phyloP scores from a whole-genome alignment of 805 yeast genomes.

The Ogataea degrootiae region DNA sequence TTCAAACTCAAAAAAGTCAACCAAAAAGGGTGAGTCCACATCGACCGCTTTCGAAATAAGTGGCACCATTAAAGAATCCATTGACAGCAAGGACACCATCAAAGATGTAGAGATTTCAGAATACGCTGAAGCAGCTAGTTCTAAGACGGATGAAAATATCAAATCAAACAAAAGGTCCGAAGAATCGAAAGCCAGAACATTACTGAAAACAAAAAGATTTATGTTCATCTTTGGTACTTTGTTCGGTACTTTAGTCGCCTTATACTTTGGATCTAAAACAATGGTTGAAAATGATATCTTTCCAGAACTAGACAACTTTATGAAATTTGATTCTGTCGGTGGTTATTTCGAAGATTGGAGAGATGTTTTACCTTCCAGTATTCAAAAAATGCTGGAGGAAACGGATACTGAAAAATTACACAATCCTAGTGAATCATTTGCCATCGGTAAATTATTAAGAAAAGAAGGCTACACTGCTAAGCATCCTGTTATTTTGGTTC shows the following conservation, averaged over 20 bases:
- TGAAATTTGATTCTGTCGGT: conserved; percentile 51
- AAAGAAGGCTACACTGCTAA: conserved; percentile 47
- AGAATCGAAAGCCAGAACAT: conserved; percentile 8
- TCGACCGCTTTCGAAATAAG: conserved; percentile 1
- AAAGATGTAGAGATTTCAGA: conserved; percentile 1
- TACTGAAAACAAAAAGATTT: conserved; percentile 41
- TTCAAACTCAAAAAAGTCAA: neutral
- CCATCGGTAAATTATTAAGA: conserved; percentile 70
- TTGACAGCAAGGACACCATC: neutral
- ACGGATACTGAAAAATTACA: conserved; percentile 42
- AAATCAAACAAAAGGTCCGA: neutral
- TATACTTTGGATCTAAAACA: conserved; percentile 49
- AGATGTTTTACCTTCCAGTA: conserved; percentile 61
- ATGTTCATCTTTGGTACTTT: conserved; percentile 68
- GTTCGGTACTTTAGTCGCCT: conserved; percentile 62
- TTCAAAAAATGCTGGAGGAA: conserved; percentile 56
- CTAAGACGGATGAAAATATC: neutral
- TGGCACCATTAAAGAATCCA: neutral
- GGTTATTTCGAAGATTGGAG: conserved; percentile 69
- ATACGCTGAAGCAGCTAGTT: neutral
- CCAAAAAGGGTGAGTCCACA: neutral
- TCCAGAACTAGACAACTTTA: conserved; percentile 45
- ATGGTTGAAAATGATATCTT: conserved; percentile 37
- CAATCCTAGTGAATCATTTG: conserved; percentile 76
- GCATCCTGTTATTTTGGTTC: conserved; percentile 85